Base-by-base conservation (phyloP, 495 filamentous ascomycete genomes). In the Trichoderma asperelloides region DNA sequence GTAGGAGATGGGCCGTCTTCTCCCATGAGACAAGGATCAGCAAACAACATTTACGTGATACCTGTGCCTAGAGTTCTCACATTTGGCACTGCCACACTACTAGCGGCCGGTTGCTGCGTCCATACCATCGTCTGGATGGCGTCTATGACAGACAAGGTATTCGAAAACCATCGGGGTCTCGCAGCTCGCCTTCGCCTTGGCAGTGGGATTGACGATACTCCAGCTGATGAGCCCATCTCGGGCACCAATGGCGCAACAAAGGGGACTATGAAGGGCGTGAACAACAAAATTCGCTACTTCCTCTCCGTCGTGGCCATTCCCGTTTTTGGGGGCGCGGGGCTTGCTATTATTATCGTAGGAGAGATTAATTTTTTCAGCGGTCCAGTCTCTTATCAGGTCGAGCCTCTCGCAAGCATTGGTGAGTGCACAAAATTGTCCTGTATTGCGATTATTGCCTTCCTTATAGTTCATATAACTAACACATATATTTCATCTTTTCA, bases 101-200 rank as follows among this genome's bases (percentile, higher is more conserved):
- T 88, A 1, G 80, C 85, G 2, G 84, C 84, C 33, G 85, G 79
- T 21, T 87, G 84, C 69, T 87, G 83, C 66, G 79, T 88, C 37
- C 85, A 85, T 0, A 83, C 83, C 13, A 79, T 87, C 33, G 75
- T 88, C 0, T 84, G 81, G 4, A 75, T 86, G 23, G 74, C 80
- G n/a, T 83, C 78, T 0, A 88, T 79, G 74, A 85, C 79, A 81
- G 81, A 84, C 64, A 86, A 85, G 69, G 87, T 87, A 27, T 74
- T 86, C 4, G 80, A 85, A 68, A 78, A 80, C 18, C 86, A 86
- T 66, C 85, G 82, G 82, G 81, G 77, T 64, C 74, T 16, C 73
- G 71, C 7, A 77, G 65, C 74, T 16, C 73, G 71, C 7, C 78
- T 76, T 16, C 73, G 71, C 7, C 78, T 76, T 55, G 76, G 77